Evolutionary conservation across 2,329 filamentous ascomycete species (phyloP).

Genomic region (Fusarium fujikuroi): DNA sequence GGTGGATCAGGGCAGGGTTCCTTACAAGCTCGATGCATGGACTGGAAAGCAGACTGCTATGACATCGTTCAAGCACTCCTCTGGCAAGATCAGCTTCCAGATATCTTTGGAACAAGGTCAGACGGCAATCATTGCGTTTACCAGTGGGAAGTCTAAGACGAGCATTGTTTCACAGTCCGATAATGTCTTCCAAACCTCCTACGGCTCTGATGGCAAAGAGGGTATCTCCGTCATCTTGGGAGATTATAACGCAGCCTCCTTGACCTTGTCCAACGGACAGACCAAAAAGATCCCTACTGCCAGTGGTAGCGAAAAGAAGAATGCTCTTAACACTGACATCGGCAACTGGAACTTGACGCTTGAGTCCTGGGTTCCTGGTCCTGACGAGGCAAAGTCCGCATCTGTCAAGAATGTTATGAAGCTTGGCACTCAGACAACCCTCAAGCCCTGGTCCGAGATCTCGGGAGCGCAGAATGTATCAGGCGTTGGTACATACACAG

Average conservation of each 20-base stretch:
- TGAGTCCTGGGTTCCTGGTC: not conserved
- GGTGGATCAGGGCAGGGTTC: not conserved
- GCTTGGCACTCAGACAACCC: not conserved
- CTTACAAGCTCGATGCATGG: not conserved
- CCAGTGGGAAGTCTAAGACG: not conserved
- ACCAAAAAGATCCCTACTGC: rapidly evolving
- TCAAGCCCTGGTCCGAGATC: not conserved
- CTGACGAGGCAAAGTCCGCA: not conserved
- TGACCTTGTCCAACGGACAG: not conserved
- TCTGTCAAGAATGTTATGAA: not conserved
- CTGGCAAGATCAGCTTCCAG: not conserved
- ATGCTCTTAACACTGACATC: not conserved
- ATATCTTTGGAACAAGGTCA: rapidly evolving
- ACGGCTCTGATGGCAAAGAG: not conserved
- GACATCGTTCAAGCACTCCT: not conserved
- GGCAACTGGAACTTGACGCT: rapidly evolving
- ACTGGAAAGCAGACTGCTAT: not conserved
- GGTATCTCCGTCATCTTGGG: not conserved
- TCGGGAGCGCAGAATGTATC: not conserved
- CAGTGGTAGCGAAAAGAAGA: not conserved
- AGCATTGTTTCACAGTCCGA: not conserved
- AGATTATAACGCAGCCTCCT: not conserved
- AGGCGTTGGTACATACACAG: not conserved
- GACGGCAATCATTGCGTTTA: rapidly evolving
- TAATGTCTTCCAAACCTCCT: not conserved